These are phyloP conservation scores for Saccharomycopsis sp. DNA, from an alignment of 805 yeast genomes.

Conservation along the genomic window DNA sequence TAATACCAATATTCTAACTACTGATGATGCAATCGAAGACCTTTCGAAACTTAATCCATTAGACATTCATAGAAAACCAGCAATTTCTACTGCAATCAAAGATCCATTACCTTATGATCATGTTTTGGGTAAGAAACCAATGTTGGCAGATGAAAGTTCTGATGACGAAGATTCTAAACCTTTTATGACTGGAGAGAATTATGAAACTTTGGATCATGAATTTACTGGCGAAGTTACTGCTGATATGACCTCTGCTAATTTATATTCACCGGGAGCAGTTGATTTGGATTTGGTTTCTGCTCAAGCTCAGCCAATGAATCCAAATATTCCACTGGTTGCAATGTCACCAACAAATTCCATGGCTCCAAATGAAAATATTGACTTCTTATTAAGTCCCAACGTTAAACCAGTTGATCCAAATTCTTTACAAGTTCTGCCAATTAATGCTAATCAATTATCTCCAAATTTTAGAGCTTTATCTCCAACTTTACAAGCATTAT, in stretches of 20 bases:
- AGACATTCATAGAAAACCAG: conserved; percentile 9
- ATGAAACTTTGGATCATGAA: conserved; percentile 12
- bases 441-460: conserved; percentile 4
- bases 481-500: conserved; percentile 15
- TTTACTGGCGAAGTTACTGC: conserved; percentile 14
- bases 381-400: conserved; percentile 6
- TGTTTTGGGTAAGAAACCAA: background rate
- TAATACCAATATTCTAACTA: background rate
- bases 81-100: background rate
- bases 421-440: background rate
- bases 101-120: background rate
- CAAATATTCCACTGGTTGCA: background rate
- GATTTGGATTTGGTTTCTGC: conserved; percentile 15
- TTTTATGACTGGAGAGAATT: conserved; percentile 7
- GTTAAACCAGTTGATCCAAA: background rate
- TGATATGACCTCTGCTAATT: conserved; percentile 16
- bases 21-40: conserved; percentile 6
- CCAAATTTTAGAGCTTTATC: conserved; percentile 18
- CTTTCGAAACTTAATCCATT: conserved; percentile 20
- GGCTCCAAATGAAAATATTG: background rate
- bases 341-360: background rate
- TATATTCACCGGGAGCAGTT: conserved; percentile 15
- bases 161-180: background rate
- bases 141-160: background rate
- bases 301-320: conserved; percentile 17